Percentiles rank a stretch among this genome's conserved stretches.
phyloP scores from a whole-genome alignment of 257 asterid species.

The Galeopsis tetrahit region DNA sequence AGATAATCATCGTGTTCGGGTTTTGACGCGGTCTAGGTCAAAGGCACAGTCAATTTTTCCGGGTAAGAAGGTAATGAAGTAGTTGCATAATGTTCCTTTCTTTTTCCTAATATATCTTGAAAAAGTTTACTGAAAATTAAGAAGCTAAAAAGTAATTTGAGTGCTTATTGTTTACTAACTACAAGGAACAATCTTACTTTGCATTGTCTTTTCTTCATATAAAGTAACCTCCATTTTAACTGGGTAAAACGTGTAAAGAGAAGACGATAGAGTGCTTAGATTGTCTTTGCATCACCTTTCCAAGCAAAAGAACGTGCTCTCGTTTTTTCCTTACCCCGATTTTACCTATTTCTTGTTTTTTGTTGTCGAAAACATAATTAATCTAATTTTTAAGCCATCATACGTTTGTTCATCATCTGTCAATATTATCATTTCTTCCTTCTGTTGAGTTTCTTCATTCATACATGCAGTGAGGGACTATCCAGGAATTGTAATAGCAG shows the following conservation, averaged over 20 bases:
- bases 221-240: neutral
- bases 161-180: conserved; percentile 8
- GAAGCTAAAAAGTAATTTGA: conserved; percentile 10
- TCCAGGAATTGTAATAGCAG: conserved; percentile 76
- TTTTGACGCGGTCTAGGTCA: conserved; percentile 80
- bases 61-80: conserved; percentile 95
- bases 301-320: too few species aligned
- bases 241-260: neutral
- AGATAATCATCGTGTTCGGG: conserved; percentile 82
- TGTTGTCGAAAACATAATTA: too few species aligned
- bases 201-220: neutral
- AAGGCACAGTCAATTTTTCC: conserved; percentile 80
- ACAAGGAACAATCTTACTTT: conserved; percentile 6
- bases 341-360: too few species aligned
- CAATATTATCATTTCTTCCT: neutral
- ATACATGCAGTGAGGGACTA: conserved; percentile 62
- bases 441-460: conserved; percentile 25
- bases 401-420: too few species aligned
- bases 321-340: too few species aligned
- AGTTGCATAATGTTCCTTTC: conserved; percentile 14
- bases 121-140: neutral
- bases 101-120: neutral
- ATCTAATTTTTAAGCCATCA: too few species aligned
- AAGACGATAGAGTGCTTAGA: neutral
- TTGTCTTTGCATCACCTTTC: too few species aligned